Conservation (phyloP, 345 rosid genomes). For the Rhizophora apiculata region DNA sequence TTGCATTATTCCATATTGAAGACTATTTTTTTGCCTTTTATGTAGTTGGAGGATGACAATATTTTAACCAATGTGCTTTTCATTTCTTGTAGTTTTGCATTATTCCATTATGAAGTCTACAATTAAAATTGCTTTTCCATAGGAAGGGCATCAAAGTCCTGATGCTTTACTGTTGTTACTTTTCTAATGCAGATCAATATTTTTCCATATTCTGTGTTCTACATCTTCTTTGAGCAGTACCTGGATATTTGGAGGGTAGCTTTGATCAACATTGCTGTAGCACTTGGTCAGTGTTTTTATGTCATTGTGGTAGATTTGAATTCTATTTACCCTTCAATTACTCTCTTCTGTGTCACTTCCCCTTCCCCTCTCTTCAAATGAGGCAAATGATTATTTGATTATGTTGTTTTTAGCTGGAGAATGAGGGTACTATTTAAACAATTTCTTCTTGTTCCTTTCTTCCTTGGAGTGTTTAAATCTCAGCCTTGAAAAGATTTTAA, state of each 20-base stretch:
- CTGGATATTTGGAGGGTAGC: slow-evolving; percentile 30
- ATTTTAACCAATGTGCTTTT: neutral
- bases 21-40: too few relatives aligned
- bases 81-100: neutral
- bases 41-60: neutral
- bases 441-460: neutral
- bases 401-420: too few relatives aligned
- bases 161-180: neutral
- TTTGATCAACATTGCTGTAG: slow-evolving; percentile 22
- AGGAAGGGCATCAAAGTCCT: neutral
- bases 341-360: neutral
- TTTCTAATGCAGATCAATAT: slow-evolving; percentile 20
- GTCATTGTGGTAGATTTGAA: neutral
- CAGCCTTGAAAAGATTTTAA: neutral
- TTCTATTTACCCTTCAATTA: neutral
- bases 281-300: slow-evolving; percentile 22
- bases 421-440: too few relatives aligned
- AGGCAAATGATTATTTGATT: too few relatives aligned
- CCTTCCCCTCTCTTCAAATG: neutral
- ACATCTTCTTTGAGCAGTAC: slow-evolving; percentile 31
- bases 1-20: too few relatives aligned
- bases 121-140: too few relatives aligned
- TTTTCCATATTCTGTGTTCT: slow-evolving; percentile 29
- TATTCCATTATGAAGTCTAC: neutral
- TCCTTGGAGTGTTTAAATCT: neutral